Evolutionary conservation across 2,329 filamentous ascomycete species (phyloP).

Genomic region (Ascochyta viciae-villosae): DNA sequence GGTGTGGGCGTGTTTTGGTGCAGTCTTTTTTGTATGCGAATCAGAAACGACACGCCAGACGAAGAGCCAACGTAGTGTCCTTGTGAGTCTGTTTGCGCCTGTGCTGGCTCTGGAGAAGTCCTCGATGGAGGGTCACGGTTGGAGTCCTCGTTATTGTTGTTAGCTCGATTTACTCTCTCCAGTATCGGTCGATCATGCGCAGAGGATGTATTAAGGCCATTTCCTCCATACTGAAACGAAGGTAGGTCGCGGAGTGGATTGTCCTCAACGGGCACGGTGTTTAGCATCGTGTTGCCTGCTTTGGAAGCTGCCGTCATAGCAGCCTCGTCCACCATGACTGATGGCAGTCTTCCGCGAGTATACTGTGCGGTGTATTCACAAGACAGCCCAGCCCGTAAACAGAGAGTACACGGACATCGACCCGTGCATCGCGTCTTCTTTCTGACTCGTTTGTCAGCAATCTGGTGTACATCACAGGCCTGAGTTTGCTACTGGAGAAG

Average conservation of each 20-base stretch:
- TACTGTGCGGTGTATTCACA: constrained; percentile 62
- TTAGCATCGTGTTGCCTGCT: constrained; percentile 25
- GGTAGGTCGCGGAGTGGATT: constrained; percentile 12
- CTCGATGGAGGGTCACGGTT: constrained; percentile 41
- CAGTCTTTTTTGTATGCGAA: constrained; percentile 59
- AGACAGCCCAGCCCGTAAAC: constrained; percentile 38
- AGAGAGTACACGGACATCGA: constrained; percentile 45
- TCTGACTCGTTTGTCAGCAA: constrained; percentile 28
- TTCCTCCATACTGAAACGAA: constrained; percentile 10
- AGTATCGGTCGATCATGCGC: constrained; percentile 27
- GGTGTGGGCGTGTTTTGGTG: constrained; percentile 48
- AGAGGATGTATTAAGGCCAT: constrained; percentile 11
- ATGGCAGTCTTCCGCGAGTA: constrained; percentile 55
- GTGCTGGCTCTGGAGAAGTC: constrained; percentile 55
- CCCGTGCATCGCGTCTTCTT: constrained; percentile 50
- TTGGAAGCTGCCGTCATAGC: constrained; percentile 30
- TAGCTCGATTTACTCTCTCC: constrained; percentile 20
- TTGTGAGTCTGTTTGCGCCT: constrained; percentile 53
- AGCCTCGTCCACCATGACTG: constrained; percentile 47
- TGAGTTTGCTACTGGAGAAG: neutral
- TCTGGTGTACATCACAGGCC: neutral
- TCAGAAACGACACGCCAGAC: constrained; percentile 58
- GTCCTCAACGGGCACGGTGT: constrained; percentile 19
- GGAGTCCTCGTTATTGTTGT: constrained; percentile 21
- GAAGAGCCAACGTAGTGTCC: constrained; percentile 59